Base-by-base conservation (phyloP, 139 green algal genomes). In the Limnomonas spitsbergensis region DNA sequence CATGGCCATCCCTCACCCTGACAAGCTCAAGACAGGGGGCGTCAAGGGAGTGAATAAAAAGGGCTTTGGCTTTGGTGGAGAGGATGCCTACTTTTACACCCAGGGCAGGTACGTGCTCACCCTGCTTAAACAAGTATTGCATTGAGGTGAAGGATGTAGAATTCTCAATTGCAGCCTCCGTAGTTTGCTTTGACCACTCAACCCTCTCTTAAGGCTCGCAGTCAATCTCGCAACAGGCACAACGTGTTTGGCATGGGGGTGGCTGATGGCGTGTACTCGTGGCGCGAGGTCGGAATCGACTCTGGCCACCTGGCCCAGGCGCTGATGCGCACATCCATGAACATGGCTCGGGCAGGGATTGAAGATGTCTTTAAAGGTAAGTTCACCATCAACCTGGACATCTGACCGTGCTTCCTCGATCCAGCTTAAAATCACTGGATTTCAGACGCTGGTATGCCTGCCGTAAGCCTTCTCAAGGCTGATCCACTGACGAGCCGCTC, bases 191-290 rank as follows among this genome's bases (percentile, higher is more conserved):
- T 27, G 42, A 27, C 6, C 9, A 54, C 7, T 54, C 9, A 54
- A 9, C 9, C 6, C 42, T 27, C 42, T 54, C 42, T 54, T 6
- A 6, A 9, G 42, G 6, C 7, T 6, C 6, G 9, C 42, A 27
- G 9, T 6, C 42, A 54, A 54, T 54, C n/a, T n/a, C n/a, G 31
- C 1, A 69, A 53, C 84, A 94, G 89, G 69, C 86, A 89, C 66
- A 77, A 75, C 73, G 80, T 93, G 6, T 90, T 90, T 54, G 94
- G 94, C 9, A 88, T 98, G 85, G 95, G 94, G 37, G 92, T 98
- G 31, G 90, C 94, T 20, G 95, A 98, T 77, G 95, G 95, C 4
- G 92, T 98, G 36, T 98, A 96, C 83, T 88, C 90, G 83, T 98
- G 94, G 95, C 85, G 89, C 14, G 79, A 92, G 74, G 56, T 86